Percentiles rank a stretch among this genome's conserved stretches.
Conservation (phyloP, 306 rosid genomes). For the Acmispon strigosus region DNA sequence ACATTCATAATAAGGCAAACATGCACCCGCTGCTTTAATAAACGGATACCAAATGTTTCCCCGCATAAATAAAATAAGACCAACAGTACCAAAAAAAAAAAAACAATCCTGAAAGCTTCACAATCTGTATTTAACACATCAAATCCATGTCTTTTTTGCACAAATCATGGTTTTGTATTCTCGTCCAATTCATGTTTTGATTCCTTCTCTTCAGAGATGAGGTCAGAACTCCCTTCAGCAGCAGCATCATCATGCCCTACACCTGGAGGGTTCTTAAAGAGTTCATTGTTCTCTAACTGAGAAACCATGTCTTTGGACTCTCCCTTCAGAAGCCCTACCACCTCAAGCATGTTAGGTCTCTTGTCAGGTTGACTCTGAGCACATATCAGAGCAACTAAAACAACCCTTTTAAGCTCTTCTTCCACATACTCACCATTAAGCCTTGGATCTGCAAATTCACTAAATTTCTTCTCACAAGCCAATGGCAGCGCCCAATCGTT, state of each 20-base stretch:
- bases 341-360: conserved; percentile 79
- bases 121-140: conserved; percentile 7
- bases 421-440: conserved; percentile 67
- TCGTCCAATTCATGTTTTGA: conserved; percentile 37
- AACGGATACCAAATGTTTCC: conserved; percentile 28
- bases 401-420: conserved; percentile 80
- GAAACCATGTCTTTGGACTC: conserved; percentile 59
- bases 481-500: conserved; percentile 91
- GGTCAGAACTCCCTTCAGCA: conserved; percentile 66
- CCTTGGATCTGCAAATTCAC: conserved; percentile 71
- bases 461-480: conserved; percentile 55
- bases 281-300: conserved; percentile 57
- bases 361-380: conserved; percentile 63
- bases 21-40: conserved; percentile 9
- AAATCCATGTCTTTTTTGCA: background rate
- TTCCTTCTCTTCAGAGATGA: conserved; percentile 64
- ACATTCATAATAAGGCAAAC: background rate
- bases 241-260: conserved; percentile 33
- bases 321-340: conserved; percentile 73
- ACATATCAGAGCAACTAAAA: conserved; percentile 60
- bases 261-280: conserved; percentile 41
- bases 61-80: conserved; percentile 1
- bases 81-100: background rate
- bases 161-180: conserved; percentile 21
- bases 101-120: conserved; percentile 20